Evolutionary conservation across 2,329 filamentous ascomycete genomes (phyloP).

Genomic region (Aspergillus hortae): DNA sequence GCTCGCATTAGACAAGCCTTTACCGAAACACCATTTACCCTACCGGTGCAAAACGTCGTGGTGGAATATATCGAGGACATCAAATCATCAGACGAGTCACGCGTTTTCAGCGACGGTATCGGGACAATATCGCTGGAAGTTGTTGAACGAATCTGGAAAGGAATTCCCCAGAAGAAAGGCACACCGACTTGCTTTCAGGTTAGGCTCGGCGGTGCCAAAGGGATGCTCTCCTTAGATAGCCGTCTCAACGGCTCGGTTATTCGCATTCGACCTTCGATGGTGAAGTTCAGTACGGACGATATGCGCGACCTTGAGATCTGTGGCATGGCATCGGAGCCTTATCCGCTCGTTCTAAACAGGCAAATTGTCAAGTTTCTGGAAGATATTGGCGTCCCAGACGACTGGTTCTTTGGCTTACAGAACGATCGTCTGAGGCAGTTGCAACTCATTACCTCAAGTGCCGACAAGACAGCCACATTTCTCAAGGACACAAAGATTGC

Average conservation of each 20-base stretch:
- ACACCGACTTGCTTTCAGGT: slow-evolving; percentile 70
- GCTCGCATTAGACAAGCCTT: slow-evolving; percentile 64
- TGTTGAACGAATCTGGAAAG: slow-evolving; percentile 55
- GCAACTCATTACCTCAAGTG: slow-evolving; percentile 55
- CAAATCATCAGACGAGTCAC: slow-evolving; percentile 35
- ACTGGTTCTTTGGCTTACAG: slow-evolving; percentile 65
- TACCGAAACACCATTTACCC: slow-evolving; percentile 66
- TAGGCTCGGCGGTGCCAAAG: slow-evolving; percentile 69
- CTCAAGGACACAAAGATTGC: slow-evolving; percentile 62
- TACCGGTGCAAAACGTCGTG: slow-evolving; percentile 43
- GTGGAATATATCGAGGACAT: slow-evolving; percentile 21
- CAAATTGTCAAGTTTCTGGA: slow-evolving; percentile 84
- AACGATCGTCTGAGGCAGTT: slow-evolving; percentile 58
- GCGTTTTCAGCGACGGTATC: slow-evolving; percentile 74
- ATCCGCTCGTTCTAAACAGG: slow-evolving; percentile 70
- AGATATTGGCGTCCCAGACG: slow-evolving; percentile 55
- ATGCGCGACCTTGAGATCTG: slow-evolving; percentile 17
- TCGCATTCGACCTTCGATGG: slow-evolving; percentile 69
- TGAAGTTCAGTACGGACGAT: slow-evolving; percentile 68
- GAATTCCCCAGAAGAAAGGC: slow-evolving; percentile 46
- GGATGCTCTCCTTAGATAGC: slow-evolving; percentile 70
- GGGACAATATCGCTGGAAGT: slow-evolving; percentile 66
- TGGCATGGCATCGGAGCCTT: slow-evolving; percentile 62
- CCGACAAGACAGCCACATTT: slow-evolving; percentile 63
- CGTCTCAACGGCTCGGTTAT: slow-evolving; percentile 57